Evolutionary conservation across 371 early-diverging fungal genomes (phyloP).

Genomic region (Racocetra persica): DNA sequence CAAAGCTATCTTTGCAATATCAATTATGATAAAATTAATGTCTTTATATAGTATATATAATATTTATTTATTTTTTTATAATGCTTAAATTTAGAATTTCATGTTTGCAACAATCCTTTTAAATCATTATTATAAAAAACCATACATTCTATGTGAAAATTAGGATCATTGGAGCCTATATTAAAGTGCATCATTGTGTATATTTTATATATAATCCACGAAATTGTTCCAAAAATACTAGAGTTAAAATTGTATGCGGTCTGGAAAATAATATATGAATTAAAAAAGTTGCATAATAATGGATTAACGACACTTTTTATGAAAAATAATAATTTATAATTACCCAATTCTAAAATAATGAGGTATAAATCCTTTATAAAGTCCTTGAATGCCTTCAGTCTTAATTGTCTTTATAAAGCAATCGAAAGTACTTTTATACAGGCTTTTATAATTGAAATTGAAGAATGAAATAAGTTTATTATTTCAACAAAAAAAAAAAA

Average conservation of each 20-base stretch:
- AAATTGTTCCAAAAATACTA: constrained; percentile 81
- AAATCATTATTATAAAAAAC: too few species aligned
- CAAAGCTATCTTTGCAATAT: too few species aligned
- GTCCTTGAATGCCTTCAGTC: constrained; percentile 84
- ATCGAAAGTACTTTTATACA: constrained; percentile 84
- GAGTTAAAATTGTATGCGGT: constrained; percentile 94
- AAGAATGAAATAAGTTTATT: not conserved
- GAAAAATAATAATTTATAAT: constrained; percentile 34
- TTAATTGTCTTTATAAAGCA: constrained; percentile 85
- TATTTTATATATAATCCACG: constrained; percentile 43
- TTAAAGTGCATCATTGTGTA: not conserved
- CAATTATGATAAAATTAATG: too few species aligned
- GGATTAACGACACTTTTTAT: not conserved
- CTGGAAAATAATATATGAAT: constrained; percentile 53
- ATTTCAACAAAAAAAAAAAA: constrained; percentile 5
- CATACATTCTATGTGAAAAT: too few species aligned
- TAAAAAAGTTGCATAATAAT: constrained; percentile 7
- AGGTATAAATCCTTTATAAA: constrained; percentile 93
- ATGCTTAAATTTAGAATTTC: too few species aligned
- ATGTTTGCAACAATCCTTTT: too few species aligned
- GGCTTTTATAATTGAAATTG: constrained; percentile 17
- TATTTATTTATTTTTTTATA: too few species aligned
- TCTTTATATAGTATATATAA: too few species aligned
- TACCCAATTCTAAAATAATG: constrained; percentile 95
- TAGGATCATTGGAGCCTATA: too few species aligned